Base-by-base conservation (phyloP, 352 stramenopile species). In the Globisporangium barbulae region DNA sequence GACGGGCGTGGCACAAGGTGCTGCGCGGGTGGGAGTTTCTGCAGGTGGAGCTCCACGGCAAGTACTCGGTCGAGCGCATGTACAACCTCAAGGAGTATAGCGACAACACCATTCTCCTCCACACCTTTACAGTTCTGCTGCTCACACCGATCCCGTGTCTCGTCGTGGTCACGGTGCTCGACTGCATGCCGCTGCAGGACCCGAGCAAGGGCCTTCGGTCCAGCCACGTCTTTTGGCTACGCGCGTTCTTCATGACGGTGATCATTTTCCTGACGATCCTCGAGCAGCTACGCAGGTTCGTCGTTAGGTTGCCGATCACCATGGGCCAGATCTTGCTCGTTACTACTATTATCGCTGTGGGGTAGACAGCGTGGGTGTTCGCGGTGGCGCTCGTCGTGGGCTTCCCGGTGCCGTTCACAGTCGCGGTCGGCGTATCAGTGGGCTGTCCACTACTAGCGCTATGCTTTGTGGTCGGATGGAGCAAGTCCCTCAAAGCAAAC, bases 21-120 rank as follows among this genome's bases (percentile, higher is more conserved):
- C 21, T 49, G 17, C 31, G 15, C 12, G 17, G 3, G 8, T 65
- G 49, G 60, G 37, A 65, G 37, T 50, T 49, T 1, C 4, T 65
- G 0, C 28, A 65, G 13, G 49, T 65, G 17, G 37, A 65, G 48
- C 49, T 65, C 47, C 22, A 33, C 12, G 47, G 22, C 47, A 53
- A 53, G 22, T 53, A 33, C 47, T 53, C 48, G 25, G 28, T 22
- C 50, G 60, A 66, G 60, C 49, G 60, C 10, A 47, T 61, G 50
- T 19, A 47, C 12, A 35, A 22, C 8, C 19, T 66, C 12, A 39
- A 47, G 49, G 7, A 33, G 19, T 61, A 42, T n/a, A 17, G 9
- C 17, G 19, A 19, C 3, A 33, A 4, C 37, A 60, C 37, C 7
- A 39, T 37, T 21, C 21, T 53, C 47, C 22, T 35, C 10, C 47